phyloP scores from a whole-genome alignment of 257 asterid genomes.

The Ilex asprella region DNA sequence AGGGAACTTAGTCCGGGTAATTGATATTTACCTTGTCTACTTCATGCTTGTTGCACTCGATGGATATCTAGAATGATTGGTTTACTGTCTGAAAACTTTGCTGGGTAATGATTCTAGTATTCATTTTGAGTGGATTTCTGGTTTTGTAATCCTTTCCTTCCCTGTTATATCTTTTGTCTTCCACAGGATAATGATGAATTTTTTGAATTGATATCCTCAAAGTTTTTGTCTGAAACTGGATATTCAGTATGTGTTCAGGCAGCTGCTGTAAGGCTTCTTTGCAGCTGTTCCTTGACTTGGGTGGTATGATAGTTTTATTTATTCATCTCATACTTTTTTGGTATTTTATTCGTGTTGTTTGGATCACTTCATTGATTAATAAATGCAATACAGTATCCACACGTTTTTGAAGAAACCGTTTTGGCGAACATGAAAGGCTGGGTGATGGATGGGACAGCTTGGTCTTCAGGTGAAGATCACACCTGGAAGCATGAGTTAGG shows the following conservation, averaged over 20 bases:
- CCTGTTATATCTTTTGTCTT: slow-evolving; percentile 16
- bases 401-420: slow-evolving; percentile 82
- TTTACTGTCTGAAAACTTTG: too few species aligned
- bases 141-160: neutral
- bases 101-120: neutral
- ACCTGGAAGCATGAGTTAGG: slow-evolving; percentile 61
- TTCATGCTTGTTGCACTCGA: neutral
- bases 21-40: slow-evolving; percentile 1
- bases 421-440: slow-evolving; percentile 71
- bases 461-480: slow-evolving; percentile 54
- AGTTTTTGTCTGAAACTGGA: slow-evolving; percentile 59
- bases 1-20: slow-evolving; percentile 88
- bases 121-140: neutral
- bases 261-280: slow-evolving; percentile 83
- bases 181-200: slow-evolving; percentile 94
- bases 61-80: too few species aligned
- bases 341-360: slow-evolving; percentile 12
- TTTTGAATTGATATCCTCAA: slow-evolving; percentile 76
- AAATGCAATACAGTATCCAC: slow-evolving; percentile 77
- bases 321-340: slow-evolving; percentile 2
- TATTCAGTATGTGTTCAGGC: slow-evolving; percentile 69
- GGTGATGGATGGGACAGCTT: slow-evolving; percentile 75
- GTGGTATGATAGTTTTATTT: slow-evolving; percentile 38
- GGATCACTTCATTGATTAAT: slow-evolving; percentile 16
- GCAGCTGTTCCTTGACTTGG: slow-evolving; percentile 88